These are phyloP conservation scores for Linderniella brevidens DNA, from an alignment of 257 asterid species.

Conservation along the genomic window DNA sequence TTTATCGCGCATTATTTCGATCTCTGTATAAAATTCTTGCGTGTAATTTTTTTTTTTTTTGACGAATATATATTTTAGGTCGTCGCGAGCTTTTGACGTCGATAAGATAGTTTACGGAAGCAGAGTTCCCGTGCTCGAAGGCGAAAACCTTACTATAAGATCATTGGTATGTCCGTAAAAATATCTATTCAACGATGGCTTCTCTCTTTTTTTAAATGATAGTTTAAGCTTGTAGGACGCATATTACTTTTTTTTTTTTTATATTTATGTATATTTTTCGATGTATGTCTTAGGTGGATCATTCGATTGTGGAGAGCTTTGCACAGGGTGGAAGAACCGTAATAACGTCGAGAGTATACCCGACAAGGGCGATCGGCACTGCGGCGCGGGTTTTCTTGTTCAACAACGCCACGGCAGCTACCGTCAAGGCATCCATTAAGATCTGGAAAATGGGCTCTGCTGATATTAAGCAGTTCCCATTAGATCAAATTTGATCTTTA, in stretches of 20 bases:
- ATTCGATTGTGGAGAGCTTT: slow-evolving; percentile 79
- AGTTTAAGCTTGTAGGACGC: background rate
- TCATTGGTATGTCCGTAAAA: slow-evolving; percentile 46
- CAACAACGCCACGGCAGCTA: slow-evolving; percentile 56
- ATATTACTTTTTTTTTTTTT: background rate
- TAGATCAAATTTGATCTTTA: slow-evolving; percentile 7
- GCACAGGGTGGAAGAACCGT: slow-evolving; percentile 78
- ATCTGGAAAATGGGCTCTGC: slow-evolving; percentile 67
- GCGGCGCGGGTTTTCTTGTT: slow-evolving; percentile 50
- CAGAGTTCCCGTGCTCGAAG: slow-evolving; percentile 51
- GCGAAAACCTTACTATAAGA: slow-evolving; percentile 43
- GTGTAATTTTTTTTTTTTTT: background rate
- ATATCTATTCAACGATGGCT: too few species aligned
- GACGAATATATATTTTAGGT: too few species aligned
- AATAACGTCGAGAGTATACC: slow-evolving; percentile 64
- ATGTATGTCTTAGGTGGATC: slow-evolving; percentile 95
- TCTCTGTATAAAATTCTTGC: too few species aligned
- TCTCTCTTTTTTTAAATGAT: too few species aligned
- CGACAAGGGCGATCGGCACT: slow-evolving; percentile 47
- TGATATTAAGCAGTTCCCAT: slow-evolving; percentile 30
- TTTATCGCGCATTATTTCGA: too few species aligned
- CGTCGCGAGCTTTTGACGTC: slow-evolving; percentile 55
- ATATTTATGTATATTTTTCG: too few species aligned
- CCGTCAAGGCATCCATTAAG: slow-evolving; percentile 43
- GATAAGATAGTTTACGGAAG: slow-evolving; percentile 56